Evolutionary conservation across 805 yeast species (phyloP).

Genomic region (Metschnikowia hibisci): DNA sequence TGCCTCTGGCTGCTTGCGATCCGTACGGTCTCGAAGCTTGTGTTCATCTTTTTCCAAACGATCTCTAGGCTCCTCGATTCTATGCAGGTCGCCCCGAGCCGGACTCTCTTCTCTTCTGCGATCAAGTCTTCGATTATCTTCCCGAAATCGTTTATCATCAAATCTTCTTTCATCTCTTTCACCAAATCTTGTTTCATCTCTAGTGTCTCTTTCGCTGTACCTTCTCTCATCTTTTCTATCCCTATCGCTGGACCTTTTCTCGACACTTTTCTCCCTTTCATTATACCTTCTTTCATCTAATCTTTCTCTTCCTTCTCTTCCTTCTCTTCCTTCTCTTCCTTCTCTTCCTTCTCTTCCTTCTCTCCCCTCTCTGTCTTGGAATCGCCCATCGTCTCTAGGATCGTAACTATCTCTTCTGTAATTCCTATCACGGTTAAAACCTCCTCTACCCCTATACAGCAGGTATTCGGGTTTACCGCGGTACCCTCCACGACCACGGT

Average conservation of each 20-base stretch:
- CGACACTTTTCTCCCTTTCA: too few relatives aligned
- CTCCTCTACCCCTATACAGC: slow-evolving; percentile 18
- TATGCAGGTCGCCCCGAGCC: too few relatives aligned
- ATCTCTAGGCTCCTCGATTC: background rate
- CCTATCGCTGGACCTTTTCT: too few relatives aligned
- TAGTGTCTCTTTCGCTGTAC: too few relatives aligned
- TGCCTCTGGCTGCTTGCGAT: background rate
- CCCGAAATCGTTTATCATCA: too few relatives aligned
- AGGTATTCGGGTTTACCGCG: slow-evolving; percentile 20
- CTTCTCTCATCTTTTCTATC: too few relatives aligned
- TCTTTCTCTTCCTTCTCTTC: background rate
- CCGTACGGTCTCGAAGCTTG: too few relatives aligned
- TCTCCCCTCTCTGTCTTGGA: background rate
- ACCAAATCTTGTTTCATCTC: too few relatives aligned
- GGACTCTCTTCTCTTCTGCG: too few relatives aligned
- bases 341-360: background rate
- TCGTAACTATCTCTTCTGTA: background rate
- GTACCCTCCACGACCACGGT: slow-evolving; percentile 21
- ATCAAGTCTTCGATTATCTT: too few relatives aligned
- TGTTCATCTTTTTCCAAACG: background rate
- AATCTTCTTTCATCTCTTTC: too few relatives aligned
- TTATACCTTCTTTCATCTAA: too few relatives aligned
- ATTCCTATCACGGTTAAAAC: slow-evolving; percentile 2
- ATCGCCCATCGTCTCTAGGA: background rate
- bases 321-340: background rate